Evolutionary conservation across 305 asterid genomes (phyloP).

Genomic region (Rubia occidens): DNA sequence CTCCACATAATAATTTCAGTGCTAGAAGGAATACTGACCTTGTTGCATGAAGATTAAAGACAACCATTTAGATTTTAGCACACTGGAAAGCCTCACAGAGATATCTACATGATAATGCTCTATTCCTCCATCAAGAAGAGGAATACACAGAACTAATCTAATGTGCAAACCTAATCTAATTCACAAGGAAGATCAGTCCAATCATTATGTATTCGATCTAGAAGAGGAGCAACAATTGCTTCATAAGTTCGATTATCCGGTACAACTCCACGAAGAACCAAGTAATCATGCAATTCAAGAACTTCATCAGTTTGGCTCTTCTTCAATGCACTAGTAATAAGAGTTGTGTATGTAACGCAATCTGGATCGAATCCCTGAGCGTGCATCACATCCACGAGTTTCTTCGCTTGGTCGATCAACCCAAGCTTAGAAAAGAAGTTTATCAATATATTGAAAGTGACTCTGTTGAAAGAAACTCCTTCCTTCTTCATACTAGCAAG

Average conservation of each 20-base stretch:
- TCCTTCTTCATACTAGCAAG: slow-evolving; percentile 38
- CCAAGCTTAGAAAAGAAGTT: slow-evolving; percentile 44
- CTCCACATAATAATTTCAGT: too few relatives aligned
- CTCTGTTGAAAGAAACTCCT: slow-evolving; percentile 32
- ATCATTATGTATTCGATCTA: slow-evolving; percentile 16
- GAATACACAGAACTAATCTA: too few relatives aligned
- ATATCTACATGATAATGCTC: too few relatives aligned
- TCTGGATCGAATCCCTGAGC: slow-evolving; percentile 36
- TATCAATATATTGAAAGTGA: slow-evolving; percentile 51
- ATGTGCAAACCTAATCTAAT: too few relatives aligned
- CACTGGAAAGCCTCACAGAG: too few relatives aligned
- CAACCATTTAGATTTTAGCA: too few relatives aligned
- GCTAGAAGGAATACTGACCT: too few relatives aligned
- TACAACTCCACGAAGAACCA: slow-evolving; percentile 45
- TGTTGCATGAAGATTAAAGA: too few relatives aligned
- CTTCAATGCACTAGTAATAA: slow-evolving; percentile 32
- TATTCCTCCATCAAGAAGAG: too few relatives aligned
- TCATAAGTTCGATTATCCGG: slow-evolving; percentile 35
- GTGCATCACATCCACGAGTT: slow-evolving; percentile 37
- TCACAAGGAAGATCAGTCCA: too few relatives aligned
- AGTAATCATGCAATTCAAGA: slow-evolving; percentile 39
- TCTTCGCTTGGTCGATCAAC: slow-evolving; percentile 46
- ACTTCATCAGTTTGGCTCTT: slow-evolving; percentile 37
- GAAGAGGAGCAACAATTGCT: slow-evolving; percentile 34
- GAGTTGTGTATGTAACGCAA: slow-evolving; percentile 42